Evolutionary conservation across 345 rosid genomes (phyloP).

Genomic region (Salix udensis): DNA sequence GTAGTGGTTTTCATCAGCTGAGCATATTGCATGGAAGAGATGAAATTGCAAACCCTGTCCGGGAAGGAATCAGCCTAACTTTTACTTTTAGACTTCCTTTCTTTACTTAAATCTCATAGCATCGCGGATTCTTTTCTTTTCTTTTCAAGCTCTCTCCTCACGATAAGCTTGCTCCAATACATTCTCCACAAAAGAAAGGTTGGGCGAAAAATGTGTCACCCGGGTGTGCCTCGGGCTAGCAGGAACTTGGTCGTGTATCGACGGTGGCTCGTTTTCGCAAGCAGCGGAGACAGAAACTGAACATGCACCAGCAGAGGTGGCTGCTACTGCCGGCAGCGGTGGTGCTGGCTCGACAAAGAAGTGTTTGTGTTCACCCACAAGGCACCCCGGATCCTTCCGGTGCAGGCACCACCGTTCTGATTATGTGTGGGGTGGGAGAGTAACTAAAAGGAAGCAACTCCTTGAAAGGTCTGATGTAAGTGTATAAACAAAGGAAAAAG

Average conservation of each 20-base stretch:
- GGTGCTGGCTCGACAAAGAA: constrained; percentile 16
- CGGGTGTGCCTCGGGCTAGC: neutral
- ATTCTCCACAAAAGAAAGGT: neutral
- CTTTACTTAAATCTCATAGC: neutral
- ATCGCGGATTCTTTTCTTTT: neutral
- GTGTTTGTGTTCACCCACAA: constrained; percentile 67
- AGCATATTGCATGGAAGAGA: neutral
- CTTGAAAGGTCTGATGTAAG: neutral
- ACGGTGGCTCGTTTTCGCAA: neutral
- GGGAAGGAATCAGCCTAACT: neutral
- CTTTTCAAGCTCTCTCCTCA: neutral
- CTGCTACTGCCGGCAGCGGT: neutral
- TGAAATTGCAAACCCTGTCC: neutral
- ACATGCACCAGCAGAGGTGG: neutral
- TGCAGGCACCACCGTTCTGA: constrained; percentile 53
- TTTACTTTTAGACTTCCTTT: neutral
- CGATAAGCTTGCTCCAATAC: neutral
- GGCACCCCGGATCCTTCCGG: constrained; percentile 64
- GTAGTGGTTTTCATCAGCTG: neutral
- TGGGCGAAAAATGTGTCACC: neutral
- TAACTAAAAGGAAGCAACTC: neutral
- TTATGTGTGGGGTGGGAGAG: neutral
- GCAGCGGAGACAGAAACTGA: neutral
- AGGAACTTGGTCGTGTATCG: neutral
- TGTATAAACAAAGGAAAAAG: neutral